A percentile compares a stretch with the other conserved stretches of the same genome.
Conservation (phyloP, 1,284 basidiomycete species). For the Trichosporon ovoides region DNA sequence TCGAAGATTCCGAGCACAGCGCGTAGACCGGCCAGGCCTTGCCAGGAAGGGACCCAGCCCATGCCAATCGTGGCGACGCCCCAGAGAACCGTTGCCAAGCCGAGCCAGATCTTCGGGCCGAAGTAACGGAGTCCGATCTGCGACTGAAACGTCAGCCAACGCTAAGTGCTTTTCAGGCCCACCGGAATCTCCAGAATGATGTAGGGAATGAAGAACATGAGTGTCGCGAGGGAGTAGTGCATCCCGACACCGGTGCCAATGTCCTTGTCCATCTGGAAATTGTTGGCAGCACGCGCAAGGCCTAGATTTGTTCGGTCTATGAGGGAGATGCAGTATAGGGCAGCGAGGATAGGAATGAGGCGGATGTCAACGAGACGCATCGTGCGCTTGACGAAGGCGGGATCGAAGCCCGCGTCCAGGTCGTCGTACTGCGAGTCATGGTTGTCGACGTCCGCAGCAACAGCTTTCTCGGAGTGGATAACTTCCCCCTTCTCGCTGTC, state of each 20-base stretch:
- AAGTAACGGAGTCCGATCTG: conserved; percentile 24
- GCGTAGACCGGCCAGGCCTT: conserved; percentile 44
- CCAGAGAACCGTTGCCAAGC: conserved; percentile 31
- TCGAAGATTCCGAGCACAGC: conserved; percentile 47
- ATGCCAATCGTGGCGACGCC: conserved; percentile 47
- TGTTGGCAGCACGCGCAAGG: conserved; percentile 29
- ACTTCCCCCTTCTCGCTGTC: conserved; percentile 1
- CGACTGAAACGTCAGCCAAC: neutral
- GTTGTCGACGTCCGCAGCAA: neutral
- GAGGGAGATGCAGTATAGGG: conserved; percentile 19
- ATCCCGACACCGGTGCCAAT: conserved; percentile 33
- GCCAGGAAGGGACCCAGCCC: conserved; percentile 37
- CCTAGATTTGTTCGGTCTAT: conserved; percentile 40
- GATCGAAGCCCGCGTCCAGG: conserved; percentile 18
- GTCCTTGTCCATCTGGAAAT: conserved; percentile 23
- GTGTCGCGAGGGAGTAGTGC: conserved; percentile 41
- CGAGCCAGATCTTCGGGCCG: conserved; percentile 12
- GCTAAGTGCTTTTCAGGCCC: neutral
- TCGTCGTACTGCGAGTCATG: neutral
- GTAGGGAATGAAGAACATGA: conserved; percentile 48
- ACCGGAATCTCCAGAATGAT: conserved; percentile 43
- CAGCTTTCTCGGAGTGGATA: neutral
- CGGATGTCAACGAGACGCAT: conserved; percentile 17
- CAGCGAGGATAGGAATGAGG: conserved; percentile 19
- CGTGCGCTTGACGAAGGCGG: neutral